phyloP scores from a whole-genome alignment of 2,329 filamentous ascomycete species.

The Botrytis hyacinthi region DNA sequence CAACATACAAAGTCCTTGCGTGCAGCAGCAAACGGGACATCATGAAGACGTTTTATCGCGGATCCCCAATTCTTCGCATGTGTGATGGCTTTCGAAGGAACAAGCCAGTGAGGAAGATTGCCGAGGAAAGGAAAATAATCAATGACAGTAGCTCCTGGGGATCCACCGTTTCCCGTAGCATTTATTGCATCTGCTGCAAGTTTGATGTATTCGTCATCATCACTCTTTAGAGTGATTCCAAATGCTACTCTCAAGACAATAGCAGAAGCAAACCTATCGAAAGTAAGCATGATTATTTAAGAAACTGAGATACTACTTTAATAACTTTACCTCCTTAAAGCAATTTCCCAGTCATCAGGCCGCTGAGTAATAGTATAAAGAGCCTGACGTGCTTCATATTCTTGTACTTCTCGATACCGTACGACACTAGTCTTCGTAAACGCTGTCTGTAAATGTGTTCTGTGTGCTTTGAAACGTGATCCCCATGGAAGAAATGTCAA shows the following conservation, averaged over 20 bases:
- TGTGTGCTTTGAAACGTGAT: slow-evolving; percentile 45
- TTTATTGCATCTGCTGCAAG: slow-evolving; percentile 39
- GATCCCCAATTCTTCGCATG: slow-evolving; percentile 34
- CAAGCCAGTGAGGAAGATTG: slow-evolving; percentile 42
- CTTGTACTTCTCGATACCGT: slow-evolving; percentile 37
- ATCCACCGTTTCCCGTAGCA: slow-evolving; percentile 34
- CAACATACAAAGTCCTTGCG: slow-evolving; percentile 7
- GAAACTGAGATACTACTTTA: neutral
- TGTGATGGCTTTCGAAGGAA: slow-evolving; percentile 33
- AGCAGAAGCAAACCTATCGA: slow-evolving; percentile 42
- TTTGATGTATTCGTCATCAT: slow-evolving; percentile 44
- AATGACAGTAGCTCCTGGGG: slow-evolving; percentile 42
- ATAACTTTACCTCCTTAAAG: neutral
- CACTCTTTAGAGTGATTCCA: slow-evolving; percentile 42
- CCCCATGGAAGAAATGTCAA: slow-evolving; percentile 48
- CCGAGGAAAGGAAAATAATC: slow-evolving; percentile 46
- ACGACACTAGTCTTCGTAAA: slow-evolving; percentile 44
- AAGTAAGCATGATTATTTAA: slow-evolving; percentile 24
- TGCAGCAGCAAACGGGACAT: slow-evolving; percentile 42
- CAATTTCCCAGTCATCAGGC: slow-evolving; percentile 15
- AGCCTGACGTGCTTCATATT: slow-evolving; percentile 37
- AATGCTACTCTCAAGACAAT: slow-evolving; percentile 47
- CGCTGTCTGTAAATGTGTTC: slow-evolving; percentile 45
- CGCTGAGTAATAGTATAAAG: neutral
- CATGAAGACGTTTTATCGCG: slow-evolving; percentile 44